A percentile compares a stretch with the other conserved stretches of the same genome.
Evolutionary conservation across 495 filamentous ascomycete genomes (phyloP).

Genomic region (Penicillium taxi): DNA sequence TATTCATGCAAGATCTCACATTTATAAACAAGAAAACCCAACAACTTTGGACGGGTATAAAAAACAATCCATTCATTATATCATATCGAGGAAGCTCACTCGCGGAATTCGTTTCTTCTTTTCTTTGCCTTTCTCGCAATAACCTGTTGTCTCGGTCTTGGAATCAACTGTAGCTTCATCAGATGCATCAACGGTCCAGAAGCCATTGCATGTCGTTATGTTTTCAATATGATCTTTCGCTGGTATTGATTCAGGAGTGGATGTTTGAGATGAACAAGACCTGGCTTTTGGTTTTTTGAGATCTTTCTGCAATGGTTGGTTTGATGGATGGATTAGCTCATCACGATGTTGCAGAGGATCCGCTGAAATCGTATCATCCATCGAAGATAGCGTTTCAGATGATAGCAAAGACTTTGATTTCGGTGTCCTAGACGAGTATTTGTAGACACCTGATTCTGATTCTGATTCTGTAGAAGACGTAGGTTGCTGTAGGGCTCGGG

Average conservation of each 20-base stretch:
- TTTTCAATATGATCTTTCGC: conserved; percentile 22
- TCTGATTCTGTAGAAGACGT: conserved; percentile 1
- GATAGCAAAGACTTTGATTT: no score
- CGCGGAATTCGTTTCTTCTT: conserved; percentile 31
- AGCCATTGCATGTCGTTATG: conserved; percentile 23
- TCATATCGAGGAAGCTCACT: conserved; percentile 34
- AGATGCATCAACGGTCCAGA: conserved; percentile 25
- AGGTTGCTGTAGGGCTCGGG: neutral
- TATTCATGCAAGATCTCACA: no score
- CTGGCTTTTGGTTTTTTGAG: neutral
- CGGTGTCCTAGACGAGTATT: no score
- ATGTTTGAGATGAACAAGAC: no score
- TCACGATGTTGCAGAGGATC: no score
- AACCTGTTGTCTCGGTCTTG: neutral
- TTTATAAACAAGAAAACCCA: no score
- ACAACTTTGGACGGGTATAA: no score
- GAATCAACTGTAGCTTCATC: conserved; percentile 1
- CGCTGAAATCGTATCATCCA: no score
- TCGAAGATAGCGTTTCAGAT: no score
- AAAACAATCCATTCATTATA: no score
- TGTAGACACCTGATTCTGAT: no score
- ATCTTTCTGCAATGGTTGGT: neutral
- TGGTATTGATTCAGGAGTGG: conserved; percentile 1
- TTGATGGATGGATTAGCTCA: neutral
- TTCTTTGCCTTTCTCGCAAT: conserved; percentile 1